phyloP scores from a whole-genome alignment of 225 moss, liverwort and hornwort genomes.

The Lunularia cruciata region DNA sequence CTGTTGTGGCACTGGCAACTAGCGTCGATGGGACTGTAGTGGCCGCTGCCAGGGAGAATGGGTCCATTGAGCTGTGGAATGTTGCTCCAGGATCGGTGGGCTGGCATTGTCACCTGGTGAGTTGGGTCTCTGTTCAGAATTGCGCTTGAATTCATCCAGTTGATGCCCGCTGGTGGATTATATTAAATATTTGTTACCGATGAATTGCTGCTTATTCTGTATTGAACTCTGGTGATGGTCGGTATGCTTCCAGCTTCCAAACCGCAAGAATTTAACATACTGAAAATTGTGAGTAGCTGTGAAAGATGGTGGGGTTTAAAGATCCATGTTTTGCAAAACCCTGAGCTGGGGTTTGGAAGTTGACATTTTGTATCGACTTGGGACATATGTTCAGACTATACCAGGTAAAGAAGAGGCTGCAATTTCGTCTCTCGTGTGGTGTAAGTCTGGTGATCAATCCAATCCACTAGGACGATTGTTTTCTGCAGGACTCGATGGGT shows the following conservation, averaged over 20 bases:
- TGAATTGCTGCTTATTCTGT: not conserved
- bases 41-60: slow-evolving; percentile 86
- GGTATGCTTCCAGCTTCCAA: not conserved
- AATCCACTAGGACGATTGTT: slow-evolving; percentile 77
- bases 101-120: slow-evolving; percentile 94
- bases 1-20: slow-evolving; percentile 90
- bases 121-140: not conserved
- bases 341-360: not conserved
- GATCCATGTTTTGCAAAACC: not conserved
- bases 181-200: not conserved
- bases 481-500: slow-evolving; percentile 86
- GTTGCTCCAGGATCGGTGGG: slow-evolving; percentile 94
- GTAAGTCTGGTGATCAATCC: slow-evolving; percentile 50
- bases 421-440: slow-evolving; percentile 86
- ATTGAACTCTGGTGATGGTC: not conserved
- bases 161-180: too few species aligned
- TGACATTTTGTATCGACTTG: not conserved
- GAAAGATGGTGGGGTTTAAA: not conserved
- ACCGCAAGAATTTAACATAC: too few species aligned
- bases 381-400: slow-evolving; percentile 57
- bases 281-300: not conserved
- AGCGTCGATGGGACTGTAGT: slow-evolving; percentile 83
- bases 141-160: too few species aligned
- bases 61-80: slow-evolving; percentile 92
- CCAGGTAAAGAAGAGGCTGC: slow-evolving; percentile 83